phyloP scores from a whole-genome alignment of 345 rosid species.

The Corchorus olitorius region DNA sequence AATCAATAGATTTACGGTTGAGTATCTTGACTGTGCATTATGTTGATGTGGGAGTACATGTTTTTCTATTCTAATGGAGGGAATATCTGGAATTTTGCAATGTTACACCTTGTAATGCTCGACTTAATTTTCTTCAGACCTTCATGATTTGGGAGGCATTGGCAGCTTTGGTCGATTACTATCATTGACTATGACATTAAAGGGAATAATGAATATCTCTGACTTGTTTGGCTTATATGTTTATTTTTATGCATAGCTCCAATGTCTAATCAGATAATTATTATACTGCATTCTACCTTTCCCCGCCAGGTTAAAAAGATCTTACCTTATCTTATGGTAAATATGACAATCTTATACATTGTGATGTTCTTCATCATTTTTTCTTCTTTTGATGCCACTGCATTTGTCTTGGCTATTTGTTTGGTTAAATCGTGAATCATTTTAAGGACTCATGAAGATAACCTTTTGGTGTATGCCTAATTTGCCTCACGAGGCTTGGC shows the following conservation, averaged over 20 bases:
- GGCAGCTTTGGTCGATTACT: not conserved
- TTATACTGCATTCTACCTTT: not conserved
- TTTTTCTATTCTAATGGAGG: not conserved
- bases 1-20: not conserved
- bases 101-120: not conserved
- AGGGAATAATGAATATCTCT: not conserved
- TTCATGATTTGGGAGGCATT: slow-evolving; percentile 1
- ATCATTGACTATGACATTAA: not conserved
- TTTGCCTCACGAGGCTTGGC: not conserved
- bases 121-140: not conserved
- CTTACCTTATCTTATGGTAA: not conserved
- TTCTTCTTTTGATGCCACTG: not conserved
- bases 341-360: not conserved
- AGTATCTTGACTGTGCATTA: slow-evolving; percentile 3
- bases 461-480: not conserved
- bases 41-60: not conserved
- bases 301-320: not conserved
- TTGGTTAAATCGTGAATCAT: not conserved
- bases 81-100: not conserved
- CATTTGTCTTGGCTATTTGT: not conserved
- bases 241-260: not conserved
- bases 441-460: not conserved
- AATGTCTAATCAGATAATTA: not conserved
- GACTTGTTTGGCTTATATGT: not conserved
- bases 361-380: not conserved